A percentile compares a stretch with the other conserved stretches of the same genome.
Evolutionary conservation across 352 stramenopile species (phyloP).

Genomic region (Blastocystis sp.): DNA sequence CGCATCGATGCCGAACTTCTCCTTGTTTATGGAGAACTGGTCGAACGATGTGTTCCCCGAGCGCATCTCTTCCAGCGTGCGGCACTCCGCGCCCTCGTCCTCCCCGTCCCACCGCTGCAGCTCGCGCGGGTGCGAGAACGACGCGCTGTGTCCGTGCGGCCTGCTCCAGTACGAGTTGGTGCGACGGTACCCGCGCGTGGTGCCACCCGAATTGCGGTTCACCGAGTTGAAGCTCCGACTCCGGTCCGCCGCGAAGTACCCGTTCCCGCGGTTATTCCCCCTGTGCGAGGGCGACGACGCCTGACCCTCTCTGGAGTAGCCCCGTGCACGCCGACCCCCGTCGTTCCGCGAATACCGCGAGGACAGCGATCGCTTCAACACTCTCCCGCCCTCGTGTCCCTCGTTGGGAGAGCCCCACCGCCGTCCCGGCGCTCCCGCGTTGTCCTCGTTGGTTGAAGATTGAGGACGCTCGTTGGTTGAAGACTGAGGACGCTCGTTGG

Average conservation of each 20-base stretch:
- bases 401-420: no score
- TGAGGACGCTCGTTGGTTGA: neutral
- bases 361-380: no score
- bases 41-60: conserved; percentile 5
- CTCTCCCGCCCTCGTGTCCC: neutral
- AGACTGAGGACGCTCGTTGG: neutral
- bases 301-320: neutral
- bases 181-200: neutral
- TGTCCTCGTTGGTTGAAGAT: neutral
- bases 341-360: neutral
- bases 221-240: conserved; percentile 9
- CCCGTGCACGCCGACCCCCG: no score
- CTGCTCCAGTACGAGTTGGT: neutral
- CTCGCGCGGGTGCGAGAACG: neutral
- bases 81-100: conserved; percentile 1
- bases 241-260: neutral
- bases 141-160: neutral
- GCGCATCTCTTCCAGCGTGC: conserved; percentile 35
- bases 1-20: conserved; percentile 57
- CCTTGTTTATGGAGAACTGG: conserved; percentile 48
- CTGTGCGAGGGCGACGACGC: neutral
- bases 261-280: neutral
- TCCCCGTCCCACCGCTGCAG: conserved; percentile 44
- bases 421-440: neutral
- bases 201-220: neutral